Evolutionary conservation across 768 basidiomycete genomes (phyloP).

Genomic region (Suillus subaureus): DNA sequence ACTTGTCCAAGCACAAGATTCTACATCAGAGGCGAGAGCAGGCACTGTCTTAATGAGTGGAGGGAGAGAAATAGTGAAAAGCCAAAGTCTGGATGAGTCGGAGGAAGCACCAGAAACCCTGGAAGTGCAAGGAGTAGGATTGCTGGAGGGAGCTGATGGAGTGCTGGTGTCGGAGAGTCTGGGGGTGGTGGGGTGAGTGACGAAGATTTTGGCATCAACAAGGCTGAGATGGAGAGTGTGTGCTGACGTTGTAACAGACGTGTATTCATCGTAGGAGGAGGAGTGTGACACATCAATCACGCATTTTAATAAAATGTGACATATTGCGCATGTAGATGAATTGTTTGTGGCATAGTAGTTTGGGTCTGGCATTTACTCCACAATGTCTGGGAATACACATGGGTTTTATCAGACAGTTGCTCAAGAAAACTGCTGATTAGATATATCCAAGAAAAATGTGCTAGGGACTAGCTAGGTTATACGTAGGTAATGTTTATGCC

Average conservation of each 20-base stretch:
- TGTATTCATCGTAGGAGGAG: conserved; percentile 29
- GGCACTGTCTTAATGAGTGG: too few species aligned
- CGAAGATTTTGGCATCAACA: not conserved
- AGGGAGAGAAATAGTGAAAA: too few species aligned
- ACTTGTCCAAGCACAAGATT: conserved; percentile 38
- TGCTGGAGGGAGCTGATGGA: conserved; percentile 18
- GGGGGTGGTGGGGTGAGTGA: conserved; percentile 3
- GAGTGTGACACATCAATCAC: conserved; percentile 21
- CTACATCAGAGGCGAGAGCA: too few species aligned
- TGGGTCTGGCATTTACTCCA: too few species aligned
- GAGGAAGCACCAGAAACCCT: conserved; percentile 2
- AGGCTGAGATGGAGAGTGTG: conserved; percentile 9
- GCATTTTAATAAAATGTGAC: conserved; percentile 33
- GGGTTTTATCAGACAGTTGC: not conserved
- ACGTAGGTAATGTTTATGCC: not conserved
- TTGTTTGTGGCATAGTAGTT: not conserved
- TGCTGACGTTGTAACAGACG: conserved; percentile 40
- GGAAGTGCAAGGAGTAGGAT: too few species aligned
- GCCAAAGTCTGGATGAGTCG: too few species aligned
- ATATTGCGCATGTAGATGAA: conserved; percentile 30
- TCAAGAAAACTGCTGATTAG: not conserved
- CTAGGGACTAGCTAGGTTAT: not conserved
- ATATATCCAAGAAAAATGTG: not conserved
- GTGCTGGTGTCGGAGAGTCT: not conserved
- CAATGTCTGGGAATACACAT: not conserved